Conservation (phyloP, 192 early-diverging fungal genomes). For the Chytriomyces hyalinus region DNA sequence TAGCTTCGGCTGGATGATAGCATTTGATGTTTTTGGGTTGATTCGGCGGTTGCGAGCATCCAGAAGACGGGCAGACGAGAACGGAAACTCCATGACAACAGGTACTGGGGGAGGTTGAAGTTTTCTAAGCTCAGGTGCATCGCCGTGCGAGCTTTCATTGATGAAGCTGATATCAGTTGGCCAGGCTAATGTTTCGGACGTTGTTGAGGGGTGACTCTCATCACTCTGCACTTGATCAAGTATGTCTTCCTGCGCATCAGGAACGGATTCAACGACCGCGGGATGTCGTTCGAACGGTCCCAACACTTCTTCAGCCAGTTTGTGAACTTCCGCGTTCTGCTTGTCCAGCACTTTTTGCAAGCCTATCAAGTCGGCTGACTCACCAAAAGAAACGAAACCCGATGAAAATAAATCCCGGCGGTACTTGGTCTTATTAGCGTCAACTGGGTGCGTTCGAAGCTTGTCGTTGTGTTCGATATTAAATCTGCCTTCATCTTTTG, state of each 20-base stretch:
- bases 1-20: conserved; percentile 21
- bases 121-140: background rate
- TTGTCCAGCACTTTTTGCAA: conserved; percentile 5
- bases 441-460: too few relatives aligned
- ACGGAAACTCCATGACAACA: conserved; percentile 15
- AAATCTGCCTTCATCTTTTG: conserved; percentile 25
- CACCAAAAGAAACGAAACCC: conserved; percentile 25
- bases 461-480: background rate
- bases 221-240: too few relatives aligned
- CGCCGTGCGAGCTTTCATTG: background rate
- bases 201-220: too few relatives aligned
- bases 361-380: conserved; percentile 5
- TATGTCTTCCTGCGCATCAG: too few relatives aligned
- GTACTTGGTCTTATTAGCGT: too few relatives aligned
- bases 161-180: background rate
- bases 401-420: background rate
- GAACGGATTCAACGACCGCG: background rate
- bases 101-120: conserved; percentile 8
- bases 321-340: conserved; percentile 13
- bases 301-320: conserved; percentile 23
- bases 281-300: background rate
- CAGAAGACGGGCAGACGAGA: conserved; percentile 19
- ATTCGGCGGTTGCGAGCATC: conserved; percentile 31
- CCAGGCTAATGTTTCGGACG: too few relatives aligned
- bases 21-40: conserved; percentile 11